Evolutionary conservation across 257 asterid species (phyloP), one percentile per base, ranked within the genome.

Genomic region (Misopates orontium): DNA sequence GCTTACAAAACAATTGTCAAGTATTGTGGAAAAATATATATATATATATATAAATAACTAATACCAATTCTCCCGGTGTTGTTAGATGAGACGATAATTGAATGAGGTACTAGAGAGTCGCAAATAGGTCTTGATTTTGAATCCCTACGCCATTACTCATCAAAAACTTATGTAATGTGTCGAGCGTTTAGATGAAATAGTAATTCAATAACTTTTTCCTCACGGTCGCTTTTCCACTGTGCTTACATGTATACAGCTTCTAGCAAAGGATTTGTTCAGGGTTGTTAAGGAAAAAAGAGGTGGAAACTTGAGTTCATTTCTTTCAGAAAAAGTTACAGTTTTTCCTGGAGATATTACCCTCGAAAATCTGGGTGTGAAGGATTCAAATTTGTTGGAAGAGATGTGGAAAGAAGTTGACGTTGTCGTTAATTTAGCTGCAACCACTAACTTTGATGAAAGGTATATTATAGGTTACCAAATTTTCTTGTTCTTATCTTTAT

Each of bases 391-490:
- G 73, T 20, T 84, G 67, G 82, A 90, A 32, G 87, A 85, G 70
- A 87, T 90, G 87, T 82, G 85, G 85, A 75, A 60, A 56, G 68
- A 84, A 76, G 83, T 89, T 22, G 97, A 89, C 61, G 84, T 90
- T 69, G 96, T 93, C 1, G 79, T 90, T 49, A 93, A 93, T 69
- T 71, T 90, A 66, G 98, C 98, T 63, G 98, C 98, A 65, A 90
- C 87, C 1, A 93, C 98, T 57, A 83, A 87, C 53, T 93, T 93
- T 62, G 95, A 93, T 67, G 97, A 93, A 75, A 89, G 97, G 98
- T 91, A 32, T 21, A 18, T 7, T 3, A 15, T 10, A 9, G 23
- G 52, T 5, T 47, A 47, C 52, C 10, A 0, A 60, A 4, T 60
- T 40, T 22, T 9, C 2, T 39, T 16, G 22, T 4, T 1, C 8